These are phyloP conservation scores for Rubia tinctorum DNA, from an alignment of 305 asterid genomes.

Conservation along the genomic window DNA sequence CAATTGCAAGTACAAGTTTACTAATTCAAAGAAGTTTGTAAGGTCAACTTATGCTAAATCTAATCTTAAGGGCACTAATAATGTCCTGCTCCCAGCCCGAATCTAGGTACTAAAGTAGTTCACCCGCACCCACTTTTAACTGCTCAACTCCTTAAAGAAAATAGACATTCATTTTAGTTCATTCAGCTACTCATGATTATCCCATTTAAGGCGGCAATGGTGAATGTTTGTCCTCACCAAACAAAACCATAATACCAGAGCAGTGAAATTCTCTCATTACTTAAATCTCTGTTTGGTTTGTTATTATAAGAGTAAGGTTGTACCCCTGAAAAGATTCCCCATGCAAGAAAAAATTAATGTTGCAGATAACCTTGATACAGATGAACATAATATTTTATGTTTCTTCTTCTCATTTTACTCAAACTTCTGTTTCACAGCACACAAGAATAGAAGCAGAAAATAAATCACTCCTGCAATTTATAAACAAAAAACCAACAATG, in stretches of 20 bases:
- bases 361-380: not conserved
- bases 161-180: not conserved
- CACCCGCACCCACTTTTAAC: not conserved
- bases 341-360: not conserved
- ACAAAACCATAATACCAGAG: not conserved
- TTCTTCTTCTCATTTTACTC: not conserved
- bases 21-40: not conserved
- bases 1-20: not conserved
- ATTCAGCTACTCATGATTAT: not conserved
- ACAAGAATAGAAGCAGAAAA: not conserved
- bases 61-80: not conserved
- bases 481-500: not conserved
- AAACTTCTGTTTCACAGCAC: not conserved
- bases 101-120: not conserved
- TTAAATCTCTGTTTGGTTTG: not conserved
- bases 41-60: not conserved
- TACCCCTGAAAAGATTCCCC: constrained; percentile 1
- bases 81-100: not conserved
- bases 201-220: not conserved
- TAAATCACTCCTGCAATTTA: not conserved
- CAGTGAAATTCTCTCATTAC: not conserved
- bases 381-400: not conserved
- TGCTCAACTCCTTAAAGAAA: not conserved
- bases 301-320: not conserved
- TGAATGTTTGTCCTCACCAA: not conserved